Percentiles rank a stretch among this genome's conserved stretches.
These are phyloP conservation scores for Begonia peltatifolia DNA, from an alignment of 306 rosid genomes.

Conservation along the genomic window DNA sequence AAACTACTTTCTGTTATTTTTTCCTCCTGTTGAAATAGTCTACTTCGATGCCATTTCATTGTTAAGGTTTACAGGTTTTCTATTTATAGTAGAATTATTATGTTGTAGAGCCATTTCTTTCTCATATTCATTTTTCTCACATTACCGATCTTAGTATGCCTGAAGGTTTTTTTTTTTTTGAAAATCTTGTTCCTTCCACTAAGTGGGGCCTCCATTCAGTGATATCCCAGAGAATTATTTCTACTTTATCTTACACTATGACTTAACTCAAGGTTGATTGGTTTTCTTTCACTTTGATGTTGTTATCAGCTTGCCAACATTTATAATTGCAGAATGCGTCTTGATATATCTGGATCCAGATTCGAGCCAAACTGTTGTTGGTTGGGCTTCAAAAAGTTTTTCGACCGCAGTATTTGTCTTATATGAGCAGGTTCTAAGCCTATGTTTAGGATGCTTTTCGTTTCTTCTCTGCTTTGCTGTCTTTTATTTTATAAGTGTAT, in stretches of 20 bases:
- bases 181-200: no score
- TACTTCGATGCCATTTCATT: no score
- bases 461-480: not conserved
- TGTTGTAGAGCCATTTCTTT: no score
- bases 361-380: constrained; percentile 55
- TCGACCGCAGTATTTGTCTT: constrained; percentile 69
- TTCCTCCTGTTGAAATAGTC: no score
- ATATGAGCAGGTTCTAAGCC: constrained; percentile 75
- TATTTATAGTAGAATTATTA: no score
- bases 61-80: no score
- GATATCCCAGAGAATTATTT: no score
- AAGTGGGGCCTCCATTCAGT: no score
- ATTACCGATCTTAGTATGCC: no score
- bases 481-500: not conserved
- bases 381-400: constrained; percentile 77
- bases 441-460: constrained; percentile 6
- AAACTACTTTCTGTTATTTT: no score
- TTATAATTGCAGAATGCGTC: constrained; percentile 98
- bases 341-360: constrained; percentile 93
- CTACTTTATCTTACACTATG: constrained; percentile 2
- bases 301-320: constrained; percentile 97
- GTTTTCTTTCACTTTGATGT: constrained; percentile 44
- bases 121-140: no score
- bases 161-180: no score
- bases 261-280: constrained; percentile 10